Evolutionary conservation across 1,284 basidiomycete genomes (phyloP), one percentile per base, ranked within the genome.

Genomic region (Tetrapyrgos nigripes): DNA sequence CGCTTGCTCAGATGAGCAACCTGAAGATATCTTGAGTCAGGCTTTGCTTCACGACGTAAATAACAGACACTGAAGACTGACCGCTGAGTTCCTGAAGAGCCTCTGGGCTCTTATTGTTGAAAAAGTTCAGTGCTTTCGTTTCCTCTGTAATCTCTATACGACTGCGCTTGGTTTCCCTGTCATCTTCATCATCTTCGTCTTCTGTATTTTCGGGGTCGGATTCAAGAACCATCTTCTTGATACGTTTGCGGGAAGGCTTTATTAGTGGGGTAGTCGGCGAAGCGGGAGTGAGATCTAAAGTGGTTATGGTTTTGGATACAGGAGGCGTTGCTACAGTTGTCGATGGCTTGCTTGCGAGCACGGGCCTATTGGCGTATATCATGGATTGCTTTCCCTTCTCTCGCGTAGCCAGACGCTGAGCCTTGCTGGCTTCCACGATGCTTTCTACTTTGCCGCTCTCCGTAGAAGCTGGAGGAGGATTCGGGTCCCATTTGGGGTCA

Each of bases 41-140:
- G 24, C 19, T 59, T 13, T 31, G 49, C 64, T 49, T 67, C 45
- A 68, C 62, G 43, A 53, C 31, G 61, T 29, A 24, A 19, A 26
- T 51, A 44, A 29, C 19, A 33, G 6, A 19, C 21, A 51, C 26
- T 50, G 17, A n/a, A 28, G 50, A 23, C 86, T 55, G 71, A 94
- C 96, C 95, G 50, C 95, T 97, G 40, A 98, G 79, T 66, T 97
- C 96, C 62, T 94, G 92, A 33, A 99, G 73, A 19, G 87, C 88
- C 55, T 90, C 92, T 14, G 82, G 76, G 6, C 83, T 82, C 43
- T 89, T 86, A 13, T 82, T 81, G 66, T 98, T 98, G 80, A 98
- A 95, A 71, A 94, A 97, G n/a, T 88, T 81, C 50, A 97, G 74
- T 6, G 91, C 89, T 67, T 76, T 85, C 74, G 63, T 79, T 60